phyloP scores from a whole-genome alignment of 2,329 filamentous ascomycete species.

The Chrysoporthe cubensis region DNA sequence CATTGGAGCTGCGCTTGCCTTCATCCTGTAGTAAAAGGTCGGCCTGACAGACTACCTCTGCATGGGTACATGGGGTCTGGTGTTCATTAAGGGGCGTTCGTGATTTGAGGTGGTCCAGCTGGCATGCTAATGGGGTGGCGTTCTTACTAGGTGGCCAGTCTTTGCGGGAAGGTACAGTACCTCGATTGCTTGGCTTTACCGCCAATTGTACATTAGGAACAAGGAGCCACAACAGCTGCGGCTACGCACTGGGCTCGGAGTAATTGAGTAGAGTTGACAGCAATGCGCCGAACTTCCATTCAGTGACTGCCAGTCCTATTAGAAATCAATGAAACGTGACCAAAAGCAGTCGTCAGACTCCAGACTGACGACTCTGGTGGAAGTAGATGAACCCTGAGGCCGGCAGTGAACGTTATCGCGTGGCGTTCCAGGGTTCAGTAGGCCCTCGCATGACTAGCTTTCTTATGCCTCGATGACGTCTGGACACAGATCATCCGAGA shows the following conservation, averaged over 20 bases:
- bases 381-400: neutral
- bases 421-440: neutral
- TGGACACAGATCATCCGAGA: neutral
- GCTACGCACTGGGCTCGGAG: neutral
- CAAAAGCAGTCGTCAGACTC: too few relatives aligned
- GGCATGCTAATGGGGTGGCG: neutral
- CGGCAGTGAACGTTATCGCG: neutral
- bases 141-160: neutral
- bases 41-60: neutral
- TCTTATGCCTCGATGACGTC: neutral
- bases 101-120: neutral
- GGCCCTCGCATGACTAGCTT: neutral
- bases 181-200: neutral
- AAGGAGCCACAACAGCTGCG: too few relatives aligned
- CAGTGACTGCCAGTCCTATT: too few relatives aligned
- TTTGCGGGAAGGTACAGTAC: neutral
- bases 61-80: neutral
- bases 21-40: constrained; percentile 11
- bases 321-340: neutral
- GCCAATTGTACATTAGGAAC: neutral
- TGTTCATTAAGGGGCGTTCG: neutral
- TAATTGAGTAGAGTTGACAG: neutral
- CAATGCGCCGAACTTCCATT: neutral
- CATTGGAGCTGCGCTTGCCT: constrained; percentile 20
- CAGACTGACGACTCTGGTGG: too few relatives aligned